These are phyloP conservation scores for Schizosaccharomyces pombe DNA, from an alignment of 805 yeast species.

Conservation along the genomic window ASM294v3 CU329670.1:3797001-3797500, in stretches of 20 bases:
- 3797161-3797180: constrained; percentile 97
- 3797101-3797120: constrained; percentile 99
- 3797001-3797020: constrained; percentile 99
- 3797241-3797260: constrained; percentile 86
- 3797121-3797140: constrained; percentile 96
- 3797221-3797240: constrained; percentile 76
- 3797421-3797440: constrained; percentile 97
- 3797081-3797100: constrained; percentile 85
- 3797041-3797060: constrained; percentile 77
- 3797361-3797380: constrained; percentile 99
- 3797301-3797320: constrained; percentile 94
- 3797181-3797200: constrained; percentile 95
- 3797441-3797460: constrained; percentile 97
- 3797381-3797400: constrained; percentile 80
- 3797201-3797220: constrained; percentile 94
- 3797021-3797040: constrained; percentile 94
- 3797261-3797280: constrained; percentile 91
- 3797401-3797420: constrained; percentile 99
- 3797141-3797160: constrained; percentile 96
- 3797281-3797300: constrained; percentile 97
- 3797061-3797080: constrained; percentile 66
- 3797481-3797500: constrained; percentile 97
- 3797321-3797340: constrained; percentile 93
- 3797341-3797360: constrained; percentile 96
- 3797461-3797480: constrained; percentile 94